Percentiles rank a stretch among this genome's conserved stretches.
Conservation (phyloP, 2,329 filamentous ascomycete genomes). For the Rhexocercosporidium sp. region DNA sequence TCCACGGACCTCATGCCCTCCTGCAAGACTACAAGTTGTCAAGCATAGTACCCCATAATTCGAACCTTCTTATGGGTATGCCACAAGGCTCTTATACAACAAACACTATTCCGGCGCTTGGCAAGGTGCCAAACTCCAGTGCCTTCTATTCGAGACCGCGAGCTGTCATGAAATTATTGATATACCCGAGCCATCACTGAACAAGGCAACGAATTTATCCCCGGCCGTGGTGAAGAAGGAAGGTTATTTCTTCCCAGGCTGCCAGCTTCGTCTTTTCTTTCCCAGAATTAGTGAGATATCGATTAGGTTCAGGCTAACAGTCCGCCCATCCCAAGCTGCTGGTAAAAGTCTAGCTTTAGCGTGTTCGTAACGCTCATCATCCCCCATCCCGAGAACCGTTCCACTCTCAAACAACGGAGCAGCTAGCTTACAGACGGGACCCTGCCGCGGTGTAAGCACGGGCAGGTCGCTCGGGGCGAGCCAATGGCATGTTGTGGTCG, state of each 20-base stretch:
- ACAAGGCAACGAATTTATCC: background rate
- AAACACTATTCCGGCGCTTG: background rate
- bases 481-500: background rate
- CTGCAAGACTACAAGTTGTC: constrained; percentile 2
- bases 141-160: background rate
- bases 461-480: background rate
- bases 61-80: constrained; percentile 6
- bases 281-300: background rate
- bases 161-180: background rate
- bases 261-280: background rate
- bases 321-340: constrained; percentile 5
- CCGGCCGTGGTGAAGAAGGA: background rate
- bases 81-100: constrained; percentile 10
- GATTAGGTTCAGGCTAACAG: background rate
- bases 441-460: constrained; percentile 4
- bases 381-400: constrained; percentile 26
- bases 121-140: background rate
- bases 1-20: background rate
- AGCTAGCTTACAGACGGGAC: background rate
- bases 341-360: constrained; percentile 14
- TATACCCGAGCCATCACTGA: background rate
- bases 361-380: constrained; percentile 22
- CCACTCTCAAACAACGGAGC: constrained; percentile 26
- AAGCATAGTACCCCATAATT: background rate
- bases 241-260: background rate